Base-by-base conservation (phyloP, 352 stramenopile species). In the Pythium monospermum region DNA sequence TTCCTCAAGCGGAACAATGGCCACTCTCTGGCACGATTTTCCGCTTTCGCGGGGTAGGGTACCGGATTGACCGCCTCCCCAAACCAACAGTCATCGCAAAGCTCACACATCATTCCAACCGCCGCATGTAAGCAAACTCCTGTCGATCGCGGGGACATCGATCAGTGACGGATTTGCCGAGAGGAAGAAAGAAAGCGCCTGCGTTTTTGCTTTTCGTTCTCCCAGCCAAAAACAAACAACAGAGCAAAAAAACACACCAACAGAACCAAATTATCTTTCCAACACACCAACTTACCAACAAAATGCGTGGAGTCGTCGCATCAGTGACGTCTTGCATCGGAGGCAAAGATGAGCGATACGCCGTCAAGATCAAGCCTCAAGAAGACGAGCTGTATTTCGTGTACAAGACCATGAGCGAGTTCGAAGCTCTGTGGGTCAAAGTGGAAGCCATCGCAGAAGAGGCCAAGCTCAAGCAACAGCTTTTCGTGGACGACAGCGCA, bases 361-460 rank as follows among this genome's bases (percentile, higher is more conserved):
- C 81, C 7, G 71, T 91, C 32, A 73, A 84, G 59, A 68, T 90
- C 38, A 49, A 65, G 35, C 63, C 71, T 3, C 38, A 57, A 16
- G 53, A 73, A 23, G 69, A 68, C 15, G 64, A 51, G 15, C 55
- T 65, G 18, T 89, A 90, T 67, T 91, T 87, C 60, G 78, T 87
- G 30, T 91, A 91, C 72, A 89, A 89, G 72, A 85, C 65, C 19
- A 66, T 89, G 64, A 53, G 43, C 61, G 78, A 91, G 41, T 91
- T 91, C 37, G 70, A 88, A 41, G 71, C 69, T 39, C 67, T 91
- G 0, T 91, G 77, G 77, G 53, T 49, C 53, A 66, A 76, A 8
- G 59, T 91, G 36, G 69, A 87, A 57, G 53, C 61, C 35, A 64
- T 91, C 21, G 73, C 65, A 19, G 53, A 48, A n/a, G 69, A 83